Base-by-base conservation (phyloP, 768 basidiomycete genomes). In the Pleurotus salmoneostramineus region DNA sequence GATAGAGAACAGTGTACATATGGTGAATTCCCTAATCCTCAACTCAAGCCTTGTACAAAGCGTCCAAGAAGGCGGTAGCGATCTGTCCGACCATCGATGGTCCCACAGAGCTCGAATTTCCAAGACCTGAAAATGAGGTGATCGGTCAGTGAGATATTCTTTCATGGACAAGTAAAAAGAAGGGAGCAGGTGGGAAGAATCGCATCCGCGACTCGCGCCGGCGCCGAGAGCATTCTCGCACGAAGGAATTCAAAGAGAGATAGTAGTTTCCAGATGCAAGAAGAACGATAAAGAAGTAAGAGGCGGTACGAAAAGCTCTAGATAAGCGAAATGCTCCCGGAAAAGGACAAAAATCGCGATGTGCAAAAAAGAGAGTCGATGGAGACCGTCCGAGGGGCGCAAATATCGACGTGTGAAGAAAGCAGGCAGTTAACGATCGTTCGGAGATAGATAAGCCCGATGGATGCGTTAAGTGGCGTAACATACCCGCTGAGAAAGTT, bases 61-160 rank as follows among this genome's bases (percentile, higher is more conserved):
- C 77, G 70, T 95, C 91, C 68, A 95, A 71, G 72, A 90, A 95
- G 15, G 84, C 80, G n/a, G 84, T 82, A 15, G 91, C 91, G 36
- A 95, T 68, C 63, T 89, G 79, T 5, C 83, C 82, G 17, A 95
- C 88, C 74, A 96, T 84, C 21, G 83, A 81, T 7, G 91, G 89
- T 1, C 93, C 94, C 14, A 91, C 84, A 2, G 85, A 84, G 63
- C 87, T 92, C 6, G 91, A 93, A 56, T 85, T 84, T 43, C 92
- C 91, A 31, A 95, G 75, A 65, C 93, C 91, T 93, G 59, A 52
- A 36, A 42, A 57, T 40, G n/a, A n/a, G n/a, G 3, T 10, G 10
- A 40, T 40, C n/a, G 8, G 37, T 45, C 15, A 17, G 44, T 17
- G 6, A 45, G n/a, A 11, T 11, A 45, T 11, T 31, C 6, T 21